These are phyloP conservation scores for Pelargonium australe DNA, from an alignment of 441 rosid species.

Conservation along the genomic window DNA sequence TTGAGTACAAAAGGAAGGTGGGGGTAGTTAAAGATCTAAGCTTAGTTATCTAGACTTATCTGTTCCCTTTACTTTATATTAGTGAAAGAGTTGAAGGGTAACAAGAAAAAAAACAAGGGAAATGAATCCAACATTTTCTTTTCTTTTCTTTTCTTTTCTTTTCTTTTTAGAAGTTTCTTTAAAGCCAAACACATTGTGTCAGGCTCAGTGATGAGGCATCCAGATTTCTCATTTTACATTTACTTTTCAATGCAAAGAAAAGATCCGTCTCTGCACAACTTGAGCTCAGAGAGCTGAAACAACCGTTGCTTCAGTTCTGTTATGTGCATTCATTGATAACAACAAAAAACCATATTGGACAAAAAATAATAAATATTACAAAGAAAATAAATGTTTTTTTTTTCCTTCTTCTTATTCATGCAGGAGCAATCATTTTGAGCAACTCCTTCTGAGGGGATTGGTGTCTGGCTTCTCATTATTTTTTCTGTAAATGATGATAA, in stretches of 20 bases:
- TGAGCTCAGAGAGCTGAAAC: background rate
- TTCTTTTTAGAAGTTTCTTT: background rate
- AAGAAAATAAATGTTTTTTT: background rate
- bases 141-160: background rate
- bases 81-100: too few relatives aligned
- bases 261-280: conserved; percentile 7
- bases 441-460: background rate
- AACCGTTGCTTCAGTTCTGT: conserved; percentile 5
- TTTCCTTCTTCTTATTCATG: too few relatives aligned
- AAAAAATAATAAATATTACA: background rate
- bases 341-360: background rate
- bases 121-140: background rate
- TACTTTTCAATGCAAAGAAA: conserved; percentile 8
- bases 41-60: too few relatives aligned
- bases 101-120: too few relatives aligned
- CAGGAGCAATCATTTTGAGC: background rate
- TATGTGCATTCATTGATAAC: background rate
- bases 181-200: conserved; percentile 3
- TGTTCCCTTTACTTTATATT: too few relatives aligned
- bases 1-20: too few relatives aligned
- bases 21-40: too few relatives aligned
- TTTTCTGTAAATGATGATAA: too few relatives aligned
- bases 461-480: background rate
- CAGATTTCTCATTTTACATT: background rate
- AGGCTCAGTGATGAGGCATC: background rate